Evolutionary conservation across 371 early-diverging fungal genomes (phyloP).

Genomic region (Coemansia sp.): DNA sequence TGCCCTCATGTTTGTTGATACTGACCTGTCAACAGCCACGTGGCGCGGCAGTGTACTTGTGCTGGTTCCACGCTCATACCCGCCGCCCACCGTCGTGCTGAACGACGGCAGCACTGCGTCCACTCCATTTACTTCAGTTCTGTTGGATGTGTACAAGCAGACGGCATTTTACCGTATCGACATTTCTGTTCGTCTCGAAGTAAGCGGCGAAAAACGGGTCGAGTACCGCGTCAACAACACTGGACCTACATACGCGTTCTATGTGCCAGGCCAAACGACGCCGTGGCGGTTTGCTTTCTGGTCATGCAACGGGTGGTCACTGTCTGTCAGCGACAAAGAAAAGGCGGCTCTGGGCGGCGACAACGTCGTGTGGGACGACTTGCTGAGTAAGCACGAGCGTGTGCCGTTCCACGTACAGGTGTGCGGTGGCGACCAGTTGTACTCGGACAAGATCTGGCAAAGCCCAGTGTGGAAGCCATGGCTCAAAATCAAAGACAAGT

Average conservation of each 20-base stretch:
- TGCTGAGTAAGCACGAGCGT: constrained; percentile 64
- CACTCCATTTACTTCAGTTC: constrained; percentile 46
- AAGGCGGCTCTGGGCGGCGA: constrained; percentile 61
- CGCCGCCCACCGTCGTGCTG: constrained; percentile 53
- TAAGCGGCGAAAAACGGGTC: constrained; percentile 43
- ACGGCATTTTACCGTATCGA: constrained; percentile 58
- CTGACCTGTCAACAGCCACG: constrained; percentile 51
- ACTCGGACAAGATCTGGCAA: constrained; percentile 64
- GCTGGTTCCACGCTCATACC: constrained; percentile 46
- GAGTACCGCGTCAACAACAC: constrained; percentile 54
- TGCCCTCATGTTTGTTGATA: constrained; percentile 47
- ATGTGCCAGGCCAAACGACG: constrained; percentile 54
- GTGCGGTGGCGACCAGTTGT: constrained; percentile 87
- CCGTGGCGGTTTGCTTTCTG: constrained; percentile 63
- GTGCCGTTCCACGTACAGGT: constrained; percentile 76
- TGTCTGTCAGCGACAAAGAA: constrained; percentile 58
- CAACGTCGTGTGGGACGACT: constrained; percentile 77
- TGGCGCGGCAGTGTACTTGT: constrained; percentile 57
- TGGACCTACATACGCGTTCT: constrained; percentile 52
- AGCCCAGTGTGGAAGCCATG: constrained; percentile 60
- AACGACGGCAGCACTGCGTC: constrained; percentile 46
- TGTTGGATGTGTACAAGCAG: constrained; percentile 53
- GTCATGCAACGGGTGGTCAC: constrained; percentile 71
- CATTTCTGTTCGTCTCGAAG: constrained; percentile 54
- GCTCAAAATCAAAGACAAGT: constrained; percentile 58